Evolutionary conservation across 345 rosid genomes (phyloP).

Genomic region (Eucalyptus cloeziana): DNA sequence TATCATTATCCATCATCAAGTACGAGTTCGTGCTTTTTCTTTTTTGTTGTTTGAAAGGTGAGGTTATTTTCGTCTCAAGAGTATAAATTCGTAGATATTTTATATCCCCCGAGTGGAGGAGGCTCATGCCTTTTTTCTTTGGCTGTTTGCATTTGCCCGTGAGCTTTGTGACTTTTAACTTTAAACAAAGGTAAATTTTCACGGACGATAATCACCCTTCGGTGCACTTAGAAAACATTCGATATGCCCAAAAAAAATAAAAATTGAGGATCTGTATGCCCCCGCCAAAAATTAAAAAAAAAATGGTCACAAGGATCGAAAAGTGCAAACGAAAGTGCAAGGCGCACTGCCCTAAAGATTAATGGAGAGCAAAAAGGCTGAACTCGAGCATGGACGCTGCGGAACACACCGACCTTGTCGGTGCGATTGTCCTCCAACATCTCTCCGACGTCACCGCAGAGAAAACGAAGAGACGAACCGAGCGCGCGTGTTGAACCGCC

Average conservation of each 20-base stretch:
- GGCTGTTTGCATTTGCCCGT: neutral
- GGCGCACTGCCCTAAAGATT: neutral
- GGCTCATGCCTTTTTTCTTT: neutral
- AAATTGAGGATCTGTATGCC: neutral
- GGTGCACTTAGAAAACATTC: neutral
- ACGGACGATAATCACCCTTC: neutral
- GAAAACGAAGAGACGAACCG: neutral
- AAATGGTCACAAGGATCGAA: neutral
- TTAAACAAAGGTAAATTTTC: neutral
- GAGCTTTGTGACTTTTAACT: neutral
- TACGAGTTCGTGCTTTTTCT: accelerated
- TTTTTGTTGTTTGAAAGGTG: accelerated
- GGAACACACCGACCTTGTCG: neutral
- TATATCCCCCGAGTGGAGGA: neutral
- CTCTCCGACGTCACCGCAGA: neutral
- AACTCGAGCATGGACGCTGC: neutral
- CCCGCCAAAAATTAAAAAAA: neutral
- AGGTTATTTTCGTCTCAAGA: neutral
- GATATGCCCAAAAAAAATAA: accelerated
- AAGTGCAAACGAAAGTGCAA: neutral
- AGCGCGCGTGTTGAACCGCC: neutral
- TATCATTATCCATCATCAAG: neutral
- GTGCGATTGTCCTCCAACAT: neutral
- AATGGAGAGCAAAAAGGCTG: neutral
- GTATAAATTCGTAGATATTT: neutral